These are phyloP conservation scores for Yarrowia phangngaensis DNA, from an alignment of 805 yeast genomes.

Conservation along the genomic window DNA sequence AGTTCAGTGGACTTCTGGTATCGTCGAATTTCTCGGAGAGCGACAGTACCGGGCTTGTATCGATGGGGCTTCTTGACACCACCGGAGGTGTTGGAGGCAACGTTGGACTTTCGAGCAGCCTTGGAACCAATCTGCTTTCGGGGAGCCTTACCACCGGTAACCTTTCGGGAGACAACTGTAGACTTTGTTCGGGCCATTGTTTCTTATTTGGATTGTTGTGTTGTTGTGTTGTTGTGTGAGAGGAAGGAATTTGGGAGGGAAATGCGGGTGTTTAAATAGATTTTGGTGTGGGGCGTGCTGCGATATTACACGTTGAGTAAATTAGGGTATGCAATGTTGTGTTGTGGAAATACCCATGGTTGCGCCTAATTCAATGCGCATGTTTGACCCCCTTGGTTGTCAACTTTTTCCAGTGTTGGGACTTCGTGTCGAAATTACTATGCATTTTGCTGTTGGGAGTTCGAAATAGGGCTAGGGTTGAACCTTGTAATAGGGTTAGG, in stretches of 20 bases:
- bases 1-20: constrained; percentile 87
- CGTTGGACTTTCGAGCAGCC: constrained; percentile 79
- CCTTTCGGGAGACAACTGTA: constrained; percentile 69
- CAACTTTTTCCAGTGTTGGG: constrained; percentile 22
- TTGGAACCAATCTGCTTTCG: constrained; percentile 87
- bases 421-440: constrained; percentile 4
- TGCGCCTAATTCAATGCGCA: constrained; percentile 19
- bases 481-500: constrained; percentile 1
- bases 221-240: constrained; percentile 21
- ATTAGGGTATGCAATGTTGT: constrained; percentile 17
- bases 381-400: constrained; percentile 24
- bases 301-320: constrained; percentile 5
- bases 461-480: constrained; percentile 22
- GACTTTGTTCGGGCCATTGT: constrained; percentile 84
- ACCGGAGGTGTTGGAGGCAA: constrained; percentile 73
- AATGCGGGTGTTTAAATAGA: constrained; percentile 67
- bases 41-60: constrained; percentile 94
- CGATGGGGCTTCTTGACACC: constrained; percentile 92
- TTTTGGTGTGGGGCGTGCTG: constrained; percentile 33
- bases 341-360: constrained; percentile 19
- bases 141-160: constrained; percentile 91
- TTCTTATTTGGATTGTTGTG: constrained; percentile 22
- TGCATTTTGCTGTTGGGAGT: constrained; percentile 26
- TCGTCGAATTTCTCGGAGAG: constrained; percentile 88
- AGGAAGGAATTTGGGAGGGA: constrained; percentile 83